Percentiles rank a stretch among this genome's conserved stretches.
phyloP scores from a whole-genome alignment of 2,329 filamentous ascomycete genomes.

The Cladosporium sphaerospermum region DNA sequence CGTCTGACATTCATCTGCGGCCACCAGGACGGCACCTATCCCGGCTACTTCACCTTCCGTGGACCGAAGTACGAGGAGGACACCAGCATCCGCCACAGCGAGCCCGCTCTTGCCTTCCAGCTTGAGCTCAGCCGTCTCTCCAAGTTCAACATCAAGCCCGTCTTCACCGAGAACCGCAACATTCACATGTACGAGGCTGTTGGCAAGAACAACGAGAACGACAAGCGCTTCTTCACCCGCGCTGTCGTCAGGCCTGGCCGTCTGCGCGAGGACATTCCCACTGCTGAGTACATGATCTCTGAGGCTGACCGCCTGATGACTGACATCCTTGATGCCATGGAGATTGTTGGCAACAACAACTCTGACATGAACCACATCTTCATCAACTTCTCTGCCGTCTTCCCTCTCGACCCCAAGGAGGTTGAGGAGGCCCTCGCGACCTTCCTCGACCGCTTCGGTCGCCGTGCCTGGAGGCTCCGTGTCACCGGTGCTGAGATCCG shows the following conservation, averaged over 20 bases:
- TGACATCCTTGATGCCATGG: slow-evolving; percentile 92
- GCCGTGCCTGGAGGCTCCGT: slow-evolving; percentile 90
- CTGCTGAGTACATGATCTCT: slow-evolving; percentile 95
- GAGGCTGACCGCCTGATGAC: slow-evolving; percentile 96
- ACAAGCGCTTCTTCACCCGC: slow-evolving; percentile 98
- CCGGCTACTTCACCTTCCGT: slow-evolving; percentile 97
- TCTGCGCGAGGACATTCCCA: slow-evolving; percentile 93
- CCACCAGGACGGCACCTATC: slow-evolving; percentile 87
- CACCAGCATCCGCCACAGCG: slow-evolving; percentile 90
- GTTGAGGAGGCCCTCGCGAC: slow-evolving; percentile 89
- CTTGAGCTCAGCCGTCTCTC: slow-evolving; percentile 88
- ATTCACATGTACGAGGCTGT: slow-evolving; percentile 98
- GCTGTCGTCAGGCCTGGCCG: slow-evolving; percentile 91
- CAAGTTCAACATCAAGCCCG: slow-evolving; percentile 96
- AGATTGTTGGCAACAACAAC: slow-evolving; percentile 99
- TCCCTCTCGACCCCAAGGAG: slow-evolving; percentile 82
- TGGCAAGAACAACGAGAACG: slow-evolving; percentile 88
- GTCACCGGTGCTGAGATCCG: slow-evolving; percentile 97
- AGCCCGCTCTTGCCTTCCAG: slow-evolving; percentile 96
- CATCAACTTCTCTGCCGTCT: slow-evolving; percentile 97
- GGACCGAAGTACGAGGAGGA: slow-evolving; percentile 86
- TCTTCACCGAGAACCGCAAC: slow-evolving; percentile 98
- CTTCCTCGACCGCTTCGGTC: slow-evolving; percentile 93
- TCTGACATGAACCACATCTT: slow-evolving; percentile 99
- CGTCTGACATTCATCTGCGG: slow-evolving; percentile 95